Percentiles rank a stretch among this genome's conserved stretches.
These are phyloP conservation scores for Starmera dryadoides DNA, from an alignment of 805 yeast genomes.

Conservation along the genomic window DNA sequence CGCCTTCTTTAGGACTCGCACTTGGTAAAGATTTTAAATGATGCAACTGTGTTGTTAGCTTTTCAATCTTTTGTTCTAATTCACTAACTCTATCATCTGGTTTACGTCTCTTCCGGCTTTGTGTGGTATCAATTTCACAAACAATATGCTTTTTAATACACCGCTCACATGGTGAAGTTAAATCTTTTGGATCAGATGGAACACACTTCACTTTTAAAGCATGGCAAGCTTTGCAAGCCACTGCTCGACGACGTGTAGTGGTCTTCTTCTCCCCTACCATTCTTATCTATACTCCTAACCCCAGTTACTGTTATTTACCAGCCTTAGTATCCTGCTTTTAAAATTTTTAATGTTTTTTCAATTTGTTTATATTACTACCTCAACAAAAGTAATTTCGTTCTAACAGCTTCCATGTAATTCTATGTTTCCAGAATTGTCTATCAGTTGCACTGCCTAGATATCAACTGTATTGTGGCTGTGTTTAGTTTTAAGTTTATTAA, in stretches of 20 bases:
- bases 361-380: too few species aligned
- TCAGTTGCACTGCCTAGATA: too few species aligned
- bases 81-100: slow-evolving; percentile 24
- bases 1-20: not conserved
- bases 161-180: slow-evolving; percentile 62
- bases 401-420: too few species aligned
- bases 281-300: too few species aligned
- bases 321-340: too few species aligned
- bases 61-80: slow-evolving; percentile 22
- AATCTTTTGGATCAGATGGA: slow-evolving; percentile 53
- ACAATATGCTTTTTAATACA: slow-evolving; percentile 56
- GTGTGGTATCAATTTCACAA: slow-evolving; percentile 62
- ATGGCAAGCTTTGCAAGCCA: slow-evolving; percentile 74
- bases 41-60: slow-evolving; percentile 12
- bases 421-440: too few species aligned
- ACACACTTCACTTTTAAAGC: slow-evolving; percentile 78
- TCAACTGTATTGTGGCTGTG: too few species aligned
- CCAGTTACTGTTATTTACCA: too few species aligned
- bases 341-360: not conserved
- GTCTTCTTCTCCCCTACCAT: not conserved
- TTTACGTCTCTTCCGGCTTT: slow-evolving; percentile 38
- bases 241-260: slow-evolving; percentile 22
- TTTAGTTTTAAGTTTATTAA: too few species aligned
- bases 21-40: not conserved
- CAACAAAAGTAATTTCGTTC: too few species aligned